Percentiles rank a stretch among this genome's conserved stretches.
These are phyloP conservation scores for Phytophthora cajani DNA, from an alignment of 352 stramenopile genomes.

Conservation along the genomic window DNA sequence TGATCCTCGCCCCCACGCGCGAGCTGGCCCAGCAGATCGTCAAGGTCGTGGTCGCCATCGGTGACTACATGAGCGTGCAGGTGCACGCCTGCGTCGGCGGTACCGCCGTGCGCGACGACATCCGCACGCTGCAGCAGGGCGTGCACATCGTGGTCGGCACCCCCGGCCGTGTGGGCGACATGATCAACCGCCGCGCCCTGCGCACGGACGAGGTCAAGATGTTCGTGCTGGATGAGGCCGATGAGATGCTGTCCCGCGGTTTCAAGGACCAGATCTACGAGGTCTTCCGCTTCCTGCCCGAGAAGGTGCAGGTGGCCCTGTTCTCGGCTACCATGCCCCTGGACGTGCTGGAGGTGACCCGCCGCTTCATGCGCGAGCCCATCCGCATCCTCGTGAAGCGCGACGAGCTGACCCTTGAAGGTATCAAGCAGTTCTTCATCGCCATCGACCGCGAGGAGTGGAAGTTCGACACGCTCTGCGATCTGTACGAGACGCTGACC, in stretches of 20 bases:
- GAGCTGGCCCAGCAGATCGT: constrained; percentile 99
- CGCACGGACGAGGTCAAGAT: constrained; percentile 96
- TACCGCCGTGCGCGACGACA: constrained; percentile 98
- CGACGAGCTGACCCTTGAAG: constrained; percentile 99
- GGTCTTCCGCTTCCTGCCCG: constrained; percentile 99
- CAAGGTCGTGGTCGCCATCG: constrained; percentile 96
- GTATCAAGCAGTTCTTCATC: constrained; percentile 99
- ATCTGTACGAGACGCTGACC: constrained; percentile 99
- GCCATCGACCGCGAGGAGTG: constrained; percentile 98
- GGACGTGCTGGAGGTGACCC: constrained; percentile 98
- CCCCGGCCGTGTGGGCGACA: constrained; percentile 98
- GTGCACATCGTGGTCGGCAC: constrained; percentile 99
- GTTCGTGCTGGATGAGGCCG: constrained; percentile 99
- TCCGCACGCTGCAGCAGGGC: constrained; percentile 97
- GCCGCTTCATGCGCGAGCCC: constrained; percentile 98
- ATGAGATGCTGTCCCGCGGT: constrained; percentile 99
- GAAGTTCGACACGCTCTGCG: constrained; percentile 99
- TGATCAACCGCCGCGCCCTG: constrained; percentile 98
- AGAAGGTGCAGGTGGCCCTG: constrained; percentile 97
- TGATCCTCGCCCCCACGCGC: constrained; percentile 99
- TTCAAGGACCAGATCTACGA: constrained; percentile 99
- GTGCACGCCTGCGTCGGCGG: constrained; percentile 99
- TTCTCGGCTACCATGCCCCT: constrained; percentile 99
- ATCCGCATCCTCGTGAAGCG: constrained; percentile 99
- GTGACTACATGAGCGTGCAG: constrained; percentile 97